A percentile compares a stretch with the other conserved stretches of the same genome.
phyloP scores from a whole-genome alignment of 768 basidiomycete genomes.

The Dentipellis fragilis region DNA sequence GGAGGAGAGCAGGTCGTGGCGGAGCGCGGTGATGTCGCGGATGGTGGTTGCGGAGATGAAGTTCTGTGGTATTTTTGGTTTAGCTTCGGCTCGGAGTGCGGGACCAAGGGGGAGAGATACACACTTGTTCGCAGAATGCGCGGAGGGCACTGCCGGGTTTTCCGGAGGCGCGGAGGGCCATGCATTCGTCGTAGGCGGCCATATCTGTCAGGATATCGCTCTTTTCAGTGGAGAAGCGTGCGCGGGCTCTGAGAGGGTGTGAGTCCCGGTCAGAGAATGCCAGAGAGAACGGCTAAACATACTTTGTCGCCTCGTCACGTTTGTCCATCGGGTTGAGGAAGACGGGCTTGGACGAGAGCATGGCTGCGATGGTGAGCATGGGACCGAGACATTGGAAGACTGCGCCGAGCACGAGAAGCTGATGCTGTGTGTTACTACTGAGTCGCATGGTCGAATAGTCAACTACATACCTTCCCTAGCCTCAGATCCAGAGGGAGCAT shows the following conservation, averaged over 20 bases:
- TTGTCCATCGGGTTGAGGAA: conserved; percentile 78
- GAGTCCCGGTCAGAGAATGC: background rate
- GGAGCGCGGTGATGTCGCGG: conserved; percentile 69
- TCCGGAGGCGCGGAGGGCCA: conserved; percentile 38
- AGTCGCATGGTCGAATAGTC: background rate
- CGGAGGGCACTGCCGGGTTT: conserved; percentile 36
- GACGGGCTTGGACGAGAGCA: conserved; percentile 79
- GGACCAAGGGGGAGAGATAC: conserved; percentile 8
- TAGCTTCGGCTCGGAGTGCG: background rate
- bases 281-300: conserved; percentile 1
- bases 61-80: conserved; percentile 36
- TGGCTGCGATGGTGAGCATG: conserved; percentile 71
- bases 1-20: conserved; percentile 65
- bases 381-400: conserved; percentile 81
- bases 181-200: conserved; percentile 61
- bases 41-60: conserved; percentile 70
- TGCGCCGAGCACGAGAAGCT: conserved; percentile 83
- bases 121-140: conserved; percentile 64
- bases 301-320: conserved; percentile 72
- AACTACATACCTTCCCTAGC: conserved; percentile 58
- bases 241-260: conserved; percentile 48
- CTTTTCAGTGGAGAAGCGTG: conserved; percentile 54
- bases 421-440: background rate
- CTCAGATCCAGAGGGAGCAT: conserved; percentile 83
- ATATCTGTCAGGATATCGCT: conserved; percentile 84